Base-by-base conservation (phyloP, 1,284 basidiomycete genomes). In the Sporisorium scitamineum region DNA sequence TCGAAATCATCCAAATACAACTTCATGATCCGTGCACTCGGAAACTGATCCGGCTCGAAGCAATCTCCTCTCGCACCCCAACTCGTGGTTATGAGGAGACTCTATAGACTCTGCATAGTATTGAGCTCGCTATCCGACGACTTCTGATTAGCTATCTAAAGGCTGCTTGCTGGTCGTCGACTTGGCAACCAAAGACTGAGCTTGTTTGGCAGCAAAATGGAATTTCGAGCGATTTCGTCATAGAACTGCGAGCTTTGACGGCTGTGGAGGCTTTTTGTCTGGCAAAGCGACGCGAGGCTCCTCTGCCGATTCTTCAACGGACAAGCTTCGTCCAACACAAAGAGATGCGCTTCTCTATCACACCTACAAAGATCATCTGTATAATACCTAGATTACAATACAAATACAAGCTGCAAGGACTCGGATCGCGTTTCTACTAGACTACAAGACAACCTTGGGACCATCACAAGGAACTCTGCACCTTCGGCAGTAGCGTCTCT, bases 401-500 rank as follows among this genome's bases (percentile, higher is more conserved):
- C 50, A 52, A 52, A 42, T 60, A 60, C 57, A 60, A 3, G 29
- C 22, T 37, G 32, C 44, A n/a, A 47, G 16, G 11, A 24, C 5
- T 45, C 44, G n/a, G 31, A 20, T n/a, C n/a, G 47, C 29, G 24
- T 31, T 31, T 11, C 10, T 2, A 34, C n/a, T 56, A 48, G 54
- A 50, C 37, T 60, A 45, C 22, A 60, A 26, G 52, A 32, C 54
- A 22, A 56, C 14, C 7, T 47, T 5, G 22, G 26, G n/a, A 32
- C 14, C 29, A 31, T 67, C 47, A 76, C 32, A 76, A 31, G 3
- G 73, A 76, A 55, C 73, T 76, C 45, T 76, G 73, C 34, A 71
- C 73, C 55, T 76, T 76, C 31, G 73, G 73, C 34, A 76, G 72
- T 47, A 85, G 52, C 11, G 78, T 75, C 24, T 84, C 81, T 45